A percentile compares a stretch with the other conserved stretches of the same genome.
These are phyloP conservation scores for Wickerhamomyces sp. DNA, from an alignment of 1,139 yeast species.

Conservation along the genomic window DNA sequence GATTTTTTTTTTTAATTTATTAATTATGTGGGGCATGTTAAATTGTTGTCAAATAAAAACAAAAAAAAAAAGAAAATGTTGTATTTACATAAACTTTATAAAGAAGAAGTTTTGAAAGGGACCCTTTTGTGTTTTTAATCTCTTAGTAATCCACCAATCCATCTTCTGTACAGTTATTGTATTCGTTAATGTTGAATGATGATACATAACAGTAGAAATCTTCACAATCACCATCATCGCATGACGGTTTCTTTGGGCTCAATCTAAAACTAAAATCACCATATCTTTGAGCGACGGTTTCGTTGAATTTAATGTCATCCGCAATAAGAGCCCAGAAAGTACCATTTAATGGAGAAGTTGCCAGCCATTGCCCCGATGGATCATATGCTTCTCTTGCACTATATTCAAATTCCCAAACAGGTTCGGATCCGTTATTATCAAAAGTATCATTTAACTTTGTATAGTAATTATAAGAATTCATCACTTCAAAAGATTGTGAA, in stretches of 20 bases:
- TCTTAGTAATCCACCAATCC: neutral
- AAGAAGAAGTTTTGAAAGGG: too few relatives aligned
- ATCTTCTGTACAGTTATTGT: conserved; percentile 19
- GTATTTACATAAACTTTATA: too few relatives aligned
- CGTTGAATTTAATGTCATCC: conserved; percentile 30
- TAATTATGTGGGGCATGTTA: too few relatives aligned
- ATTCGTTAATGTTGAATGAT: conserved; percentile 28
- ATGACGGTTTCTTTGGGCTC: conserved; percentile 47
- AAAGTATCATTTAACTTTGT: conserved; percentile 50
- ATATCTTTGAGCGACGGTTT: conserved; percentile 43
- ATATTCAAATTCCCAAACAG: conserved; percentile 52
- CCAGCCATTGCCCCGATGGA: conserved; percentile 42
- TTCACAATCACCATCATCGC: conserved; percentile 38
- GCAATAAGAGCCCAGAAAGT: conserved; percentile 51
- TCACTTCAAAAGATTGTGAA: conserved; percentile 53
- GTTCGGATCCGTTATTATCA: conserved; percentile 43
- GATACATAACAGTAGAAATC: conserved; percentile 41
- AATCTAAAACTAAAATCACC: conserved; percentile 44
- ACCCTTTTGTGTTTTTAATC: too few relatives aligned
- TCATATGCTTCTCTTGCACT: conserved; percentile 50
- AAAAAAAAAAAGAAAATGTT: neutral
- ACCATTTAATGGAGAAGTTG: conserved; percentile 48
- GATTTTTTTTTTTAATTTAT: too few relatives aligned
- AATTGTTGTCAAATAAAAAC: too few relatives aligned
- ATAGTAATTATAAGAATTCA: conserved; percentile 57